Conservation (phyloP, 1,284 basidiomycete species). For the Coniferiporia weirii region DNA sequence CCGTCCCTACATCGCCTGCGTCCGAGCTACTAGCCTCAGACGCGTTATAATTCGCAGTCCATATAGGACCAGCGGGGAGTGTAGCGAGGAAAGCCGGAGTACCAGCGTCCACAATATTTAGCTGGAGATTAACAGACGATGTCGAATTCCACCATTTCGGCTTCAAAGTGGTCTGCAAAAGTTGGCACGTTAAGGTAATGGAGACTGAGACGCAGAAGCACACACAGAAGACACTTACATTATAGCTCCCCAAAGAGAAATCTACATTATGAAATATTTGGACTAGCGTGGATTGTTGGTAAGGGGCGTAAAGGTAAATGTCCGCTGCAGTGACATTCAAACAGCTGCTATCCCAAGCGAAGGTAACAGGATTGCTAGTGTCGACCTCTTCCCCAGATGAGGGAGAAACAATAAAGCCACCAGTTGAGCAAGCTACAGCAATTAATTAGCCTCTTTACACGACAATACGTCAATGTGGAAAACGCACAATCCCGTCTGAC, state of each 20-base stretch:
- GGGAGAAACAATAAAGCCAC: slow-evolving; percentile 67
- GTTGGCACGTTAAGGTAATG: slow-evolving; percentile 11
- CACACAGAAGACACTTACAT: slow-evolving; percentile 22
- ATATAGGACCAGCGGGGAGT: slow-evolving; percentile 67
- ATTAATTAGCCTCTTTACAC: background rate
- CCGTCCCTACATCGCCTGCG: slow-evolving; percentile 37
- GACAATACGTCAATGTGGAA: background rate
- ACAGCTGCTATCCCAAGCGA: slow-evolving; percentile 71
- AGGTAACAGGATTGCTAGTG: slow-evolving; percentile 49
- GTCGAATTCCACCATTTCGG: slow-evolving; percentile 80
- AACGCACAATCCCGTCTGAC: slow-evolving; percentile 14
- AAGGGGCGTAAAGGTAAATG: slow-evolving; percentile 69
- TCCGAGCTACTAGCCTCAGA: slow-evolving; percentile 35
- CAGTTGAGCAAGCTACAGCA: slow-evolving; percentile 44
- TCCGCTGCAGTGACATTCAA: slow-evolving; percentile 49
- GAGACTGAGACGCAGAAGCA: background rate
- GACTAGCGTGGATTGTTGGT: slow-evolving; percentile 40
- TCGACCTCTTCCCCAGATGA: slow-evolving; percentile 47
- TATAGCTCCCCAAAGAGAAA: slow-evolving; percentile 51
- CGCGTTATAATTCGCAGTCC: slow-evolving; percentile 57
- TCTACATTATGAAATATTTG: slow-evolving; percentile 61
- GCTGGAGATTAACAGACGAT: slow-evolving; percentile 50
- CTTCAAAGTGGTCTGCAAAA: slow-evolving; percentile 38
- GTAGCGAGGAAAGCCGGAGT: slow-evolving; percentile 49
- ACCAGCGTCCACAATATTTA: slow-evolving; percentile 59